Evolutionary conservation across 495 filamentous ascomycete species (phyloP).

Genomic region (Lasiosphaeris hirsuta): DNA sequence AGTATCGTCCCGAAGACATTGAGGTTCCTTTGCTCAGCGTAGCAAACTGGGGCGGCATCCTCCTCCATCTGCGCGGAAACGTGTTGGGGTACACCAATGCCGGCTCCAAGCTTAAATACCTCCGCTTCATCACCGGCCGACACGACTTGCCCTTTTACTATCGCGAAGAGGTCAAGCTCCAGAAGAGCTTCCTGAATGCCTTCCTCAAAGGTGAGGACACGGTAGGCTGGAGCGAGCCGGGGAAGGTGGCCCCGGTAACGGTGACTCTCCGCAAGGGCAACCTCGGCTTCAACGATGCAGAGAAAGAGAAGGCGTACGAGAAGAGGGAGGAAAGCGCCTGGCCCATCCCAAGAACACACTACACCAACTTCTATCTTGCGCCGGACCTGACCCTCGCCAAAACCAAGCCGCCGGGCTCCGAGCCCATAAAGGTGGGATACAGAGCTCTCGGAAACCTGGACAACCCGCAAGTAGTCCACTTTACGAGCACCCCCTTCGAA

Average conservation of each 20-base stretch:
- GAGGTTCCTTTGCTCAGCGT: constrained; percentile 59
- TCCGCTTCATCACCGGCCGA: constrained; percentile 64
- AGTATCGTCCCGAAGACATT: constrained; percentile 59
- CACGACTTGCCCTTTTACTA: constrained; percentile 74
- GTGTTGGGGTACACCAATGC: constrained; percentile 59
- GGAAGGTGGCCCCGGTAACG: constrained; percentile 54
- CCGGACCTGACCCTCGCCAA: constrained; percentile 35
- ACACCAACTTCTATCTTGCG: constrained; percentile 54
- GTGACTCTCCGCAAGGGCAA: constrained; percentile 59
- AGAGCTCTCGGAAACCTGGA: constrained; percentile 52
- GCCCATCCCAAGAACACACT: constrained; percentile 61
- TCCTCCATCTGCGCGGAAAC: constrained; percentile 62
- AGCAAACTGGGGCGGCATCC: constrained; percentile 65
- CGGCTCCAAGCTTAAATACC: constrained; percentile 59
- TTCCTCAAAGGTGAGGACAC: constrained; percentile 64
- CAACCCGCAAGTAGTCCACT: constrained; percentile 46
- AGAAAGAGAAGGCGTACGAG: constrained; percentile 48
- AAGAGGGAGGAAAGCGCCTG: constrained; percentile 57
- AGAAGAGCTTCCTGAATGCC: constrained; percentile 62
- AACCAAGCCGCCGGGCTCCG: constrained; percentile 13
- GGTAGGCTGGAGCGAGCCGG: constrained; percentile 52
- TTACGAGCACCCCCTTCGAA: constrained; percentile 52
- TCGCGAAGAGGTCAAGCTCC: constrained; percentile 58
- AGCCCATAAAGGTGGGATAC: constrained; percentile 45
- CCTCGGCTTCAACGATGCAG: constrained; percentile 59